These are phyloP conservation scores for Chlamydomonas schloesseri DNA, from an alignment of 139 green algal species.

Conservation along the genomic window DNA sequence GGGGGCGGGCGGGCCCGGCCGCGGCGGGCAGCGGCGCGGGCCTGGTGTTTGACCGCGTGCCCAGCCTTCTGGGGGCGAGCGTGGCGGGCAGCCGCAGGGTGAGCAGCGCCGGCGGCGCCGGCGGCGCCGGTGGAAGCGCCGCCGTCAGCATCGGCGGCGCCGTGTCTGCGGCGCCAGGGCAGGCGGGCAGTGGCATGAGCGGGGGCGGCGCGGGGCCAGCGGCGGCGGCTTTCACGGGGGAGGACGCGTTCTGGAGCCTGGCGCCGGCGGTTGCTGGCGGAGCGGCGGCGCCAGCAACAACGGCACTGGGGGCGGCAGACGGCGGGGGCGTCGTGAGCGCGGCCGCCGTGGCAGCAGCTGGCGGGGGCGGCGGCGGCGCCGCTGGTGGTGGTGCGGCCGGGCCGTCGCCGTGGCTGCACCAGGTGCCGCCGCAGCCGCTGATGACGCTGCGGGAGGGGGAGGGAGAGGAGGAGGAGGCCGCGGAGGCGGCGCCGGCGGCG, in stretches of 20 bases:
- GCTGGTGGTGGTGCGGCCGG: background rate
- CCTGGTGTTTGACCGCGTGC: slow-evolving; percentile 27
- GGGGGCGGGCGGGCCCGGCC: background rate
- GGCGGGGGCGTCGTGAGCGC: too few relatives aligned
- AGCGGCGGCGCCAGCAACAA: too few relatives aligned
- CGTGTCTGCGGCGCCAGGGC: background rate
- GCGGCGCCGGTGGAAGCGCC: background rate
- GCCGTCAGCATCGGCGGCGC: background rate
- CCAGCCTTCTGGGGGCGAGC: background rate
- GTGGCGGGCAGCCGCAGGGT: too few relatives aligned
- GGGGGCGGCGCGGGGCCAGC: too few relatives aligned
- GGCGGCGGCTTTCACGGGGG: too few relatives aligned
- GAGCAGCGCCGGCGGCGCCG: background rate
- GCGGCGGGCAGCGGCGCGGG: background rate
- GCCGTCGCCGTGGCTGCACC: slow-evolving; percentile 9
- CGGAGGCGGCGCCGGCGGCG: too few relatives aligned
- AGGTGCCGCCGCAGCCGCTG: slow-evolving; percentile 20
- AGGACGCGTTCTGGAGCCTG: background rate
- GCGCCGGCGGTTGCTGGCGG: too few relatives aligned
- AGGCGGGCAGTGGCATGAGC: background rate
- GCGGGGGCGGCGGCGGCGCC: background rate
- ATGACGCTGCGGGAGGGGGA: slow-evolving; percentile 1
- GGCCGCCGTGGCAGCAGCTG: background rate
- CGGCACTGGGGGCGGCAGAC: too few relatives aligned
- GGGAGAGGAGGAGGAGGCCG: background rate